Conservation (phyloP, 768 basidiomycete species). For the Kwoniella botswanensis region DNA sequence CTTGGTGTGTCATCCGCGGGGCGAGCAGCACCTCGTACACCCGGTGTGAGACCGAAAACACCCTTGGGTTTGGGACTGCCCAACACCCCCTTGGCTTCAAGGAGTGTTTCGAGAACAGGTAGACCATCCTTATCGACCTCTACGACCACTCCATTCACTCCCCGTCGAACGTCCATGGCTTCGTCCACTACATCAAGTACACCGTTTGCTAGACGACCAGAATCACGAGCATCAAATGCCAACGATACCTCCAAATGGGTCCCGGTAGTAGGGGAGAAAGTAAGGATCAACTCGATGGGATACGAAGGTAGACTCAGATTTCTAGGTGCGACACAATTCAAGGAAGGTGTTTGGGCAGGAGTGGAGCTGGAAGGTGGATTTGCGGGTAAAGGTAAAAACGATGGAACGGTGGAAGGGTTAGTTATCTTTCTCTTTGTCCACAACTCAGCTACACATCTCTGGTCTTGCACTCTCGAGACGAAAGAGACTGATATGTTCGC, state of each 20-base stretch:
- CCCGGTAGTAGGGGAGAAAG: slow-evolving; percentile 74
- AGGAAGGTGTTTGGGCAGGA: slow-evolving; percentile 89
- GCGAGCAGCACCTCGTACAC: slow-evolving; percentile 28
- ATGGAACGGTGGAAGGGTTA: slow-evolving; percentile 86
- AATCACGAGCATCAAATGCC: slow-evolving; percentile 41
- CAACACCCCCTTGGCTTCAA: slow-evolving; percentile 39
- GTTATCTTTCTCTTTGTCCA: too few species aligned
- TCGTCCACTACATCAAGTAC: slow-evolving; percentile 42
- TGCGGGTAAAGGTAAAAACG: slow-evolving; percentile 90
- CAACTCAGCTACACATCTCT: too few species aligned
- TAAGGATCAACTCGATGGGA: slow-evolving; percentile 84
- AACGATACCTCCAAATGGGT: slow-evolving; percentile 34
- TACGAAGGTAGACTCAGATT: slow-evolving; percentile 80
- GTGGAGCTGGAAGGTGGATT: slow-evolving; percentile 87
- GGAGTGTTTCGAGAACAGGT: slow-evolving; percentile 34
- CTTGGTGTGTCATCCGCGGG: slow-evolving; percentile 1
- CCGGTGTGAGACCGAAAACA: slow-evolving; percentile 35
- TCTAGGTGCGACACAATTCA: slow-evolving; percentile 84
- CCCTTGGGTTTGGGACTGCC: slow-evolving; percentile 39
- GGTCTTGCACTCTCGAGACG: too few species aligned
- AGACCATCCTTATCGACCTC: slow-evolving; percentile 21
- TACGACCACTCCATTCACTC: slow-evolving; percentile 33
- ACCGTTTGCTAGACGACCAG: slow-evolving; percentile 42
- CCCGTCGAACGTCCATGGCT: slow-evolving; percentile 51
- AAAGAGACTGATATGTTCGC: slow-evolving; percentile 3